Evolutionary conservation across 116 monocot species (phyloP).

Genomic region (Dioscorea cayenensis): DNA sequence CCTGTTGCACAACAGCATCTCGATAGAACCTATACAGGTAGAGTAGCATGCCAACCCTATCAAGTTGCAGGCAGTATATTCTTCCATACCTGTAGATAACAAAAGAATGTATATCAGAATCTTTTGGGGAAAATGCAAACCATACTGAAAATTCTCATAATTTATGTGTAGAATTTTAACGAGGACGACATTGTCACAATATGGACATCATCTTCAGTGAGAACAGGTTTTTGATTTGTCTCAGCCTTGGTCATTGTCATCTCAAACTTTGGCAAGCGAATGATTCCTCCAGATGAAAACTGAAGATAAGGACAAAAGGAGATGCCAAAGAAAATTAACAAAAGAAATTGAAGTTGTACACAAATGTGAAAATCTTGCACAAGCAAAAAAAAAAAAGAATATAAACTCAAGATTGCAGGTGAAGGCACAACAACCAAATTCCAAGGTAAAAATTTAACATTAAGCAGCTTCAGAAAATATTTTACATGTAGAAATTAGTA

Average conservation of each 20-base stretch:
- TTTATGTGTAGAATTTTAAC: neutral
- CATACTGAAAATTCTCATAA: neutral
- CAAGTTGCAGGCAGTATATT: conserved; percentile 92
- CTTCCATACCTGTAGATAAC: conserved; percentile 81
- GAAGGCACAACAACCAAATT: too few species aligned
- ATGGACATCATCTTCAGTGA: conserved; percentile 79
- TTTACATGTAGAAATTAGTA: too few species aligned
- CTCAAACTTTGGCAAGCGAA: conserved; percentile 96
- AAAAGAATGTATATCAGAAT: neutral
- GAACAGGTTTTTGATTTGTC: conserved; percentile 85
- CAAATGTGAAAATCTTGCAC: too few species aligned
- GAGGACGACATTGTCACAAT: conserved; percentile 68
- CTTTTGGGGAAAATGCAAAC: neutral
- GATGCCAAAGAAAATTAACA: neutral
- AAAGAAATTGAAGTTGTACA: neutral
- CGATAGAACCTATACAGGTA: conserved; percentile 92
- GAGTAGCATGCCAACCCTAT: conserved; percentile 65
- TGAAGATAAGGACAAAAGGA: conserved; percentile 8
- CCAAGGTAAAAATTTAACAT: too few species aligned
- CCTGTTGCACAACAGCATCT: conserved; percentile 97
- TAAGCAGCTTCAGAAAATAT: too few species aligned
- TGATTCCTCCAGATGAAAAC: conserved; percentile 85
- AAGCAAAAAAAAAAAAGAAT: too few species aligned
- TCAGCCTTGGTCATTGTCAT: conserved; percentile 85
- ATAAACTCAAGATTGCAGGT: too few species aligned